Conservation (phyloP, 805 yeast species). For the Scheffersomyces ergatensis region DNA sequence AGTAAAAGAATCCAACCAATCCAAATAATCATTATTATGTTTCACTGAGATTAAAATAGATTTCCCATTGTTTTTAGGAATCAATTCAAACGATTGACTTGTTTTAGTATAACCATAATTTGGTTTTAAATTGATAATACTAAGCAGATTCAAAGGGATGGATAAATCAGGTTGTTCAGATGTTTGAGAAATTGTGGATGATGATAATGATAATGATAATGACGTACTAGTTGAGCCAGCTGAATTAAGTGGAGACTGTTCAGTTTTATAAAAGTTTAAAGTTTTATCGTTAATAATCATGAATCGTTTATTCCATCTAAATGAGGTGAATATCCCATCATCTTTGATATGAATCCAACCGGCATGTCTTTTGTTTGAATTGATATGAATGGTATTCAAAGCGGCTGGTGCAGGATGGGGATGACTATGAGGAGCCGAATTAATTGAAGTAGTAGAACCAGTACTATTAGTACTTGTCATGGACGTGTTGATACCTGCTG, state of each 20-base stretch:
- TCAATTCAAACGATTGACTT: conserved; percentile 72
- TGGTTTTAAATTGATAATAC: conserved; percentile 59
- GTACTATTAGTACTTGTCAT: neutral
- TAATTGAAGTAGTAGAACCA: conserved; percentile 4
- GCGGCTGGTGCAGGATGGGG: neutral
- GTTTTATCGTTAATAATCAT: conserved; percentile 74
- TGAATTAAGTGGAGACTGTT: conserved; percentile 23
- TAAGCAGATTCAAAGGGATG: conserved; percentile 37
- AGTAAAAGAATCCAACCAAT: conserved; percentile 88
- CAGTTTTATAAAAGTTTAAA: conserved; percentile 72
- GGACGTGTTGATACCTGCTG: neutral
- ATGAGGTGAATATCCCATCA: conserved; percentile 78
- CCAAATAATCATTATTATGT: conserved; percentile 73
- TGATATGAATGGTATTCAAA: conserved; percentile 9
- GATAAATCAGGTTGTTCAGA: conserved; percentile 27
- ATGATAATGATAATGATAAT: neutral
- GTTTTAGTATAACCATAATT: conserved; percentile 34
- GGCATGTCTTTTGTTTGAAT: conserved; percentile 36
- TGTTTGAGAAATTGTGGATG: neutral
- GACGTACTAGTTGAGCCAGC: neutral
- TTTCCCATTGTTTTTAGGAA: conserved; percentile 51
- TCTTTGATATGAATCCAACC: conserved; percentile 95
- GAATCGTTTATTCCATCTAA: conserved; percentile 90
- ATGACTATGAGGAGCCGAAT: neutral
- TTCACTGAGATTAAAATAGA: conserved; percentile 75